phyloP scores from a whole-genome alignment of 2,329 filamentous ascomycete species.

The Colletotrichum sp. region DNA sequence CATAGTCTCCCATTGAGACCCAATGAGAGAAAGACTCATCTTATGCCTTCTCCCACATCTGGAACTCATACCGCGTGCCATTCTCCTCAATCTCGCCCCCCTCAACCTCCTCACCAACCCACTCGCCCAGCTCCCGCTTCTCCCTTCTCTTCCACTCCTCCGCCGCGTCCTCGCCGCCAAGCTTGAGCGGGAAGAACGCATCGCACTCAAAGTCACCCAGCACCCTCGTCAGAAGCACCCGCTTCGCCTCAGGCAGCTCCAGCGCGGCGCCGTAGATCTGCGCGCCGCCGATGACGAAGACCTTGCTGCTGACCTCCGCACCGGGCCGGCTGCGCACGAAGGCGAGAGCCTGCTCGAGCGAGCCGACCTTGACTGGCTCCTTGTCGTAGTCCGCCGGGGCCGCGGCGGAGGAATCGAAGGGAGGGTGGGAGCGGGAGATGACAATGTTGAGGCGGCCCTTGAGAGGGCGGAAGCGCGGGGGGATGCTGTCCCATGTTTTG shows the following conservation, averaged over 20 bases:
- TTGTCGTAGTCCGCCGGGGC: slow-evolving; percentile 29
- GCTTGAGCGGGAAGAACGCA: slow-evolving; percentile 70
- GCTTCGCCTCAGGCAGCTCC: slow-evolving; percentile 56
- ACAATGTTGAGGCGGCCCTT: slow-evolving; percentile 83
- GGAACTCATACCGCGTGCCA: slow-evolving; percentile 71
- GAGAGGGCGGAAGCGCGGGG: slow-evolving; percentile 77
- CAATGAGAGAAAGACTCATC: not conserved
- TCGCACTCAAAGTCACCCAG: slow-evolving; percentile 75
- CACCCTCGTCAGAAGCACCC: slow-evolving; percentile 75
- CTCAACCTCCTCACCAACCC: slow-evolving; percentile 69
- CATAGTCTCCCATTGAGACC: not conserved
- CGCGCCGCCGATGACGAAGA: slow-evolving; percentile 90
- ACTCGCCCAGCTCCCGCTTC: slow-evolving; percentile 61
- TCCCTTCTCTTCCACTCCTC: not conserved
- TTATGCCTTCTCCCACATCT: slow-evolving; percentile 70
- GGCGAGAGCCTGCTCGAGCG: slow-evolving; percentile 62
- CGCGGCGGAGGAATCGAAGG: slow-evolving; percentile 11
- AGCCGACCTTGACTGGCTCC: slow-evolving; percentile 62
- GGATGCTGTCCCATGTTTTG: slow-evolving; percentile 95
- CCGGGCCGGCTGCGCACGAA: slow-evolving; percentile 41
- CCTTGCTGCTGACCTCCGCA: slow-evolving; percentile 54
- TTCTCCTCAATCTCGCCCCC: slow-evolving; percentile 66
- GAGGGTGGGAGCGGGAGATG: slow-evolving; percentile 62
- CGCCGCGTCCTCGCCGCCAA: slow-evolving; percentile 44
- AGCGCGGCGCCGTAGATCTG: slow-evolving; percentile 83